A percentile compares a stretch with the other conserved stretches of the same genome.
These are phyloP conservation scores for Mycosarcoma maydis DNA, from an alignment of 1,284 basidiomycete genomes.

Conservation along the genomic window DNA sequence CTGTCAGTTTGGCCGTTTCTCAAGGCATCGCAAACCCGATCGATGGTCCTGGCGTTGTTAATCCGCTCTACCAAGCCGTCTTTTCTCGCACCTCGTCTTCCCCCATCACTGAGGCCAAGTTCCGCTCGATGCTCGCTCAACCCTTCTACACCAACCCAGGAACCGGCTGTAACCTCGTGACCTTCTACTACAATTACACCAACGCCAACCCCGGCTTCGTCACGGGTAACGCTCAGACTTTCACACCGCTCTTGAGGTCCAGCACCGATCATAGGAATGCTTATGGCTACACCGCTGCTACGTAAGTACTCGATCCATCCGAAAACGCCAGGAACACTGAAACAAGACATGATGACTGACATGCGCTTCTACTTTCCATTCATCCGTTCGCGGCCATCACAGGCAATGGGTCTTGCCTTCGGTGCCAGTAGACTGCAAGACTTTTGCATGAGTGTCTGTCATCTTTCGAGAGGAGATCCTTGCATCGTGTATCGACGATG, in stretches of 20 bases:
- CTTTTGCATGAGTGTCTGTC: conserved; percentile 13
- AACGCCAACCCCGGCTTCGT: conserved; percentile 25
- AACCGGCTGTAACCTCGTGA: conserved; percentile 11
- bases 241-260: conserved; percentile 1
- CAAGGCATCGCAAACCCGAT: conserved; percentile 18
- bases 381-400: not conserved
- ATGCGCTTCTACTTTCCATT: not conserved
- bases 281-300: conserved; percentile 21
- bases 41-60: conserved; percentile 22
- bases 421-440: conserved; percentile 6
- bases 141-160: conserved; percentile 22
- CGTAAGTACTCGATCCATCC: conserved; percentile 10
- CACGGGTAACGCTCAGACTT: conserved; percentile 14
- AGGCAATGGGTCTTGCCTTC: conserved; percentile 26
- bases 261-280: conserved; percentile 2
- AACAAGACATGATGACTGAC: not conserved
- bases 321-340: not conserved
- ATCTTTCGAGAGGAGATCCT: too few relatives aligned
- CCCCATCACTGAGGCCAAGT: conserved; percentile 7
- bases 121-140: conserved; percentile 14
- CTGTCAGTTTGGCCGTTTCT: conserved; percentile 9
- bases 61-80: conserved; percentile 12
- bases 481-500: too few relatives aligned
- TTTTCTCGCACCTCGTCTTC: conserved; percentile 6
- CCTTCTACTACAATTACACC: conserved; percentile 23